A percentile compares a stretch with the other conserved stretches of the same genome.
These are phyloP conservation scores for Saccharum officinarum DNA, from an alignment of 176 grass and related monocot species.

Conservation along the genomic window DNA sequence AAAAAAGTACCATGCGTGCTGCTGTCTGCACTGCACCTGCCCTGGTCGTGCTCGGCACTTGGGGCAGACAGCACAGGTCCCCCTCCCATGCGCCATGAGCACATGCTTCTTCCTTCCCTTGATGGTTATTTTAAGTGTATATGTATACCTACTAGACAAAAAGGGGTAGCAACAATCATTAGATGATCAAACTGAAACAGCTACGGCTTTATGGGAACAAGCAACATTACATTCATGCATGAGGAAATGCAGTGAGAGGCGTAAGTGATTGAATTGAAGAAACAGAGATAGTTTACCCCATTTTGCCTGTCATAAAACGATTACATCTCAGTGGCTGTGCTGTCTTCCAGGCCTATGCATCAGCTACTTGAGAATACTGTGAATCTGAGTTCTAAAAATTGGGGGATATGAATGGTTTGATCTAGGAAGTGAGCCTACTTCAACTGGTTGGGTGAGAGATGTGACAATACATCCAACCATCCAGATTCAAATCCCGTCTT, in stretches of 20 bases:
- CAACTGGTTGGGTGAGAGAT: no score
- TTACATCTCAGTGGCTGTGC: not conserved
- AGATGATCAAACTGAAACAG: conserved; percentile 53
- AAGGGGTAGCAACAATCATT: conserved; percentile 51
- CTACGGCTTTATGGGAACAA: conserved; percentile 46
- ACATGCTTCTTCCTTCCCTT: conserved; percentile 43
- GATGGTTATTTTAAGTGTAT: conserved; percentile 42
- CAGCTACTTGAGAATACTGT: not conserved
- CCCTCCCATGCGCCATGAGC: conserved; percentile 61
- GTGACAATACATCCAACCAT: no score
- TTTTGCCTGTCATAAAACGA: not conserved
- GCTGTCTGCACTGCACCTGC: conserved; percentile 19
- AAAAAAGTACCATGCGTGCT: not conserved
- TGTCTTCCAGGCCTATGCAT: not conserved
- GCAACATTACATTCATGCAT: conserved; percentile 33
- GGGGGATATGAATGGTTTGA: not conserved
- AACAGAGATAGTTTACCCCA: not conserved
- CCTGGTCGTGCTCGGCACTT: conserved; percentile 36
- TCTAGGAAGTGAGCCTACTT: not conserved
- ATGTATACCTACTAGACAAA: conserved; percentile 39
- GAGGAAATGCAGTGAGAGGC: conserved; percentile 15
- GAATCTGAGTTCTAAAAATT: not conserved
- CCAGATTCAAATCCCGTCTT: no score
- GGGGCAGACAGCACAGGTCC: conserved; percentile 15
- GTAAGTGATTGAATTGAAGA: not conserved